These are phyloP conservation scores for Hypoxylon sp. DNA, from an alignment of 2,329 filamentous ascomycete species.

Conservation along the genomic window DNA sequence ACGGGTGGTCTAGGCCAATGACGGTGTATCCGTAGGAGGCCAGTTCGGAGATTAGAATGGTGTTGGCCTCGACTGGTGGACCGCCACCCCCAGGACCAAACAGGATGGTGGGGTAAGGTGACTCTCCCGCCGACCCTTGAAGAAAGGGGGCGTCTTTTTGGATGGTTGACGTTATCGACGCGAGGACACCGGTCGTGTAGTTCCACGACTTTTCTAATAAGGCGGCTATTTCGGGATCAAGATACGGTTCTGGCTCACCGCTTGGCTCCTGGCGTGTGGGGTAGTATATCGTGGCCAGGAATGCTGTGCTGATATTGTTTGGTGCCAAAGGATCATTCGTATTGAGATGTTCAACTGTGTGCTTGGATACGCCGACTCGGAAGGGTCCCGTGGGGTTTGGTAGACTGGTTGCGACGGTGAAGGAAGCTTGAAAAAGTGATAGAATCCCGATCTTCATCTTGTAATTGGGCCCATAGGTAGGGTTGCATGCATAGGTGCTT, in stretches of 20 bases:
- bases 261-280: constrained; percentile 35
- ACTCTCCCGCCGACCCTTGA: neutral
- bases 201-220: constrained; percentile 28
- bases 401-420: constrained; percentile 10
- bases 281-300: constrained; percentile 40
- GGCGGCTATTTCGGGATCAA: constrained; percentile 36
- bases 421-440: too few species aligned
- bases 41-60: constrained; percentile 35
- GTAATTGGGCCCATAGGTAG: too few species aligned
- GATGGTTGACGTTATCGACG: constrained; percentile 33
- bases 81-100: constrained; percentile 37
- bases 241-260: constrained; percentile 28
- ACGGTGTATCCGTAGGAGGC: constrained; percentile 40
- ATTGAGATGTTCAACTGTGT: constrained; percentile 34
- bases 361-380: constrained; percentile 35
- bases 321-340: constrained; percentile 37
- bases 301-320: constrained; percentile 40
- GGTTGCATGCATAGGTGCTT: too few species aligned
- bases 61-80: constrained; percentile 33
- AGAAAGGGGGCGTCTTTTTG: constrained; percentile 29
- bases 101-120: constrained; percentile 31
- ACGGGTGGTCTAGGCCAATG: constrained; percentile 42
- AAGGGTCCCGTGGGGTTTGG: constrained; percentile 34
- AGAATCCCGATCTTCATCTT: too few species aligned
- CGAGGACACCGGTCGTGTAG: constrained; percentile 30